phyloP scores from a whole-genome alignment of 352 stramenopile species.

The Pelagophyceae sp. region DNA sequence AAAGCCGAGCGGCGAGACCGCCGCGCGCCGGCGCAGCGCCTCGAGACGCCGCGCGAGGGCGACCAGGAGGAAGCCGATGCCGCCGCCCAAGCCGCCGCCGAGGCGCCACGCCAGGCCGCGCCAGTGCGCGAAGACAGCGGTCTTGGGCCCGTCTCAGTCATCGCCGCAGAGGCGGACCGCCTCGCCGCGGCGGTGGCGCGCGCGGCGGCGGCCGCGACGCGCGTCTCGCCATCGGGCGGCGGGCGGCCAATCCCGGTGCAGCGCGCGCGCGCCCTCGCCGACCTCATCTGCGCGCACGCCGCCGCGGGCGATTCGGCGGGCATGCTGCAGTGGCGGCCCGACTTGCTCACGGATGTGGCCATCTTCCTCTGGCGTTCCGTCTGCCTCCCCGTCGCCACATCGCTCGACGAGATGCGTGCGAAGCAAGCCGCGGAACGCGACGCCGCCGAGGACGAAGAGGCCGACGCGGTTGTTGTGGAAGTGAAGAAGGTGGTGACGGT shows the following conservation, averaged over 20 bases:
- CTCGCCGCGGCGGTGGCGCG: constrained; percentile 86
- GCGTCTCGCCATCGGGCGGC: too few species aligned
- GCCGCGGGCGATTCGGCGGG: background rate
- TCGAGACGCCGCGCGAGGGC: background rate
- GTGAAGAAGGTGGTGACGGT: background rate
- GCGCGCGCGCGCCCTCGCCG: constrained; percentile 11
- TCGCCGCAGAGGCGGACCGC: constrained; percentile 47
- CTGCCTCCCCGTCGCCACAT: background rate
- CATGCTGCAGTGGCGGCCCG: constrained; percentile 14
- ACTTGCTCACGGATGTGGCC: constrained; percentile 19
- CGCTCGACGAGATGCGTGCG: background rate
- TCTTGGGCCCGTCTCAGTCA: too few species aligned
- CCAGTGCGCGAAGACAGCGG: constrained; percentile 62
- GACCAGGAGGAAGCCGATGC: background rate
- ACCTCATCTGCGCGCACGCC: constrained; percentile 4
- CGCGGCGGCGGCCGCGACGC: constrained; percentile 83
- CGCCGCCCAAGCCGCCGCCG: too few species aligned
- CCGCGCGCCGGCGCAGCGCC: too few species aligned
- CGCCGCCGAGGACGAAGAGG: background rate
- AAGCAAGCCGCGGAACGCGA: background rate
- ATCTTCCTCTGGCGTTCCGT: constrained; percentile 14
- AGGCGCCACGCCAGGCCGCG: constrained; percentile 75
- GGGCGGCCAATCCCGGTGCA: constrained; percentile 17
- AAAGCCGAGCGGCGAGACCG: background rate
- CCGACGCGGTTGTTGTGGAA: background rate